Evolutionary conservation across 176 grass and related monocot species (phyloP), one percentile per base, ranked within the genome.

Genomic region (Pontederia crassipes): DNA sequence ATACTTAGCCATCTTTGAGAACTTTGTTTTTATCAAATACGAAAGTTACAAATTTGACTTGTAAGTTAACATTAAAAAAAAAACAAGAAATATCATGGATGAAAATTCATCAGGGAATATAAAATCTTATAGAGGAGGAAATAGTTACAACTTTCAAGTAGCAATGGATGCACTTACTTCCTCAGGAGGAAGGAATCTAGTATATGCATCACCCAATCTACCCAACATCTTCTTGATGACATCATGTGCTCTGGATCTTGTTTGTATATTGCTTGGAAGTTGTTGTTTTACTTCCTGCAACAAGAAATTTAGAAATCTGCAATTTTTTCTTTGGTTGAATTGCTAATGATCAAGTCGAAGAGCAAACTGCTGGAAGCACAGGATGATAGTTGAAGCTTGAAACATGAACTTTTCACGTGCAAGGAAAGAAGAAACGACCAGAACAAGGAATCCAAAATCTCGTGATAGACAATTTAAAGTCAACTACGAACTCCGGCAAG

Each of bases 1-100:
- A 67, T 98, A 92, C 70, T 98, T 98, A 13, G 79, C 83, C 93
- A 98, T 98, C 77, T 92, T 92, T 12, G 84, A 84, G 72, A 98
- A 98, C 87, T 98, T 88, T 24, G 20, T 40, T 40, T 40, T 40
- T 40, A 40, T 40, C 32, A 40, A 40, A 40, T 40, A 40, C 6
- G 32, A 40, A 40, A 40, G 49, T 54, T 16, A 54, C 14, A 54
- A 54, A 16, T 54, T 54, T 54, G 51, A 54, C 24, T 17, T 55
- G 18, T 64, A 49, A 26, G 47, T 64, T 49, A 49, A 18, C 45
- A 24, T 17, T 20, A 63, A 17, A 11, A 7, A 18, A 17, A 49
- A 48, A 5, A 15, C 9, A 28, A 12, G 16, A 64, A 48, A 48
- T 49, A 29, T 61, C 29, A 45, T 49, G 5, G 2, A 18, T 18